These are phyloP conservation scores for Rhazya stricta DNA, from an alignment of 257 asterid species.

Conservation along the genomic window DNA sequence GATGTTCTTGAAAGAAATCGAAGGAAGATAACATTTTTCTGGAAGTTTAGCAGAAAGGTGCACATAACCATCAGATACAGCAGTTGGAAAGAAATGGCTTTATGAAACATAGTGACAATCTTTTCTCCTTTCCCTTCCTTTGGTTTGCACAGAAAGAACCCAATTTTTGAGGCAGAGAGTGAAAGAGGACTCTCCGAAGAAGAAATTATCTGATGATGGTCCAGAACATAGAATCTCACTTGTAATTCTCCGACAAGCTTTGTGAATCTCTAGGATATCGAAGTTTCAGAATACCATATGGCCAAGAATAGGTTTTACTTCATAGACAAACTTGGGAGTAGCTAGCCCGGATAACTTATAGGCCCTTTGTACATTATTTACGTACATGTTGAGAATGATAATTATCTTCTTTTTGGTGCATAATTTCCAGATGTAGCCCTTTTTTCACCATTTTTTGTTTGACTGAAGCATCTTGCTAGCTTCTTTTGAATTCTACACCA, in stretches of 20 bases:
- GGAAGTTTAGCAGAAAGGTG: background rate
- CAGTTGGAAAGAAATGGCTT: background rate
- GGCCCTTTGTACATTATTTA: background rate
- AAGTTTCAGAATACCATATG: background rate
- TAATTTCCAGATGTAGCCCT: background rate
- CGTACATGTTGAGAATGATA: background rate
- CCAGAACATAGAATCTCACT: background rate
- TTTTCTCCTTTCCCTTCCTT: background rate
- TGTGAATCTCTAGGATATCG: background rate
- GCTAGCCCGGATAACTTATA: background rate
- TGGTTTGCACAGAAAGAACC: background rate
- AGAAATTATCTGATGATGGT: background rate
- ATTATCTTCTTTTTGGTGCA: background rate
- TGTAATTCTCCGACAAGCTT: background rate
- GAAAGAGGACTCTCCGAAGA: background rate
- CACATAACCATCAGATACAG: background rate
- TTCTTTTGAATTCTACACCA: background rate
- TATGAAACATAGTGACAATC: background rate
- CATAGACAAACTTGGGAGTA: background rate
- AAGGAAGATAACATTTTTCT: background rate
- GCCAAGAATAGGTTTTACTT: background rate
- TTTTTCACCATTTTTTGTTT: background rate
- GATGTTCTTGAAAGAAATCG: conserved; percentile 7
- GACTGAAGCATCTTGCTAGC: background rate
- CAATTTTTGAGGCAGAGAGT: conserved; percentile 4